phyloP scores from a whole-genome alignment of 177 flowering plant genomes.

The Vitis hybrid region DNA sequence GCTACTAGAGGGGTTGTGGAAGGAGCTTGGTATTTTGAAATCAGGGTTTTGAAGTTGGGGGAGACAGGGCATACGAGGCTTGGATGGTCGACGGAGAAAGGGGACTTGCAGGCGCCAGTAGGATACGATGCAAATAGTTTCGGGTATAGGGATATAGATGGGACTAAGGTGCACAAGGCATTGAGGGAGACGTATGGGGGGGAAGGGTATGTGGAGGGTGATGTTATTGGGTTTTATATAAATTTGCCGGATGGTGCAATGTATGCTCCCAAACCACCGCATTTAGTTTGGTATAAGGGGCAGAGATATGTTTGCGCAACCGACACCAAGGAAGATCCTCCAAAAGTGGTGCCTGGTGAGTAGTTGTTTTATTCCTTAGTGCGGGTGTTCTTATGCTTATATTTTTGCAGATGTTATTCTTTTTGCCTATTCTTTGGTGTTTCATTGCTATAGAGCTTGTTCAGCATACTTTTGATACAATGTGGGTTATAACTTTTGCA shows the following conservation, averaged over 20 bases:
- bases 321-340: slow-evolving; percentile 74
- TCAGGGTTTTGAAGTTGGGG: slow-evolving; percentile 69
- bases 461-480: neutral
- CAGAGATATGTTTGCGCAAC: slow-evolving; percentile 72
- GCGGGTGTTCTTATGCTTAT: neutral
- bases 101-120: slow-evolving; percentile 97
- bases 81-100: slow-evolving; percentile 93
- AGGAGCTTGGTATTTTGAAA: slow-evolving; percentile 96
- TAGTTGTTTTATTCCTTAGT: neutral
- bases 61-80: slow-evolving; percentile 88
- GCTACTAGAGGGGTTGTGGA: slow-evolving; percentile 89
- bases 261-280: slow-evolving; percentile 68
- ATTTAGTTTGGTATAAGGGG: slow-evolving; percentile 75
- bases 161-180: slow-evolving; percentile 85
- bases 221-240: slow-evolving; percentile 91
- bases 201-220: slow-evolving; percentile 86
- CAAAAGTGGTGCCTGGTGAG: slow-evolving; percentile 87
- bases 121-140: slow-evolving; percentile 91
- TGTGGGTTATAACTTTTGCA: neutral
- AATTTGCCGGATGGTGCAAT: slow-evolving; percentile 72
- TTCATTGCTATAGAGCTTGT: neutral
- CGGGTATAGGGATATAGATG: slow-evolving; percentile 94
- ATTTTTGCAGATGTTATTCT: neutral
- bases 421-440: neutral
- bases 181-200: slow-evolving; percentile 90